Conservation (phyloP, 2,329 filamentous ascomycete species). For the Fusarium cyanostomum region DNA sequence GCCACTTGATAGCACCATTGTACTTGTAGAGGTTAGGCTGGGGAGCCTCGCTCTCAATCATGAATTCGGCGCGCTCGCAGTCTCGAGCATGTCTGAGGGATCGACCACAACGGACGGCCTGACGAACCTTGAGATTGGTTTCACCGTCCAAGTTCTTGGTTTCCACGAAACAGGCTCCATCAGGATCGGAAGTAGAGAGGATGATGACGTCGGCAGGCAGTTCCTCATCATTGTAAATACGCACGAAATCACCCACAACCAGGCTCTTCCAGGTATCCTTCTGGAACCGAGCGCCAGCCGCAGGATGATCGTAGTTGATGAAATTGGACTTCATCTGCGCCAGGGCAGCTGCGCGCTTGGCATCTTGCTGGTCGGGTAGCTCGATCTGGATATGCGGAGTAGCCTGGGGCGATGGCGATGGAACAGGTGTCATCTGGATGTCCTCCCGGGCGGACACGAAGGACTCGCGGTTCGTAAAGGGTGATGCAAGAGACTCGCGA, state of each 20-base stretch:
- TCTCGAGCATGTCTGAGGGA: conserved; percentile 87
- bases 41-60: conserved; percentile 88
- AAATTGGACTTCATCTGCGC: conserved; percentile 65
- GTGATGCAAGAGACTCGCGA: conserved; percentile 56
- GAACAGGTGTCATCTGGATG: conserved; percentile 96
- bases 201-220: conserved; percentile 94
- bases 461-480: conserved; percentile 63
- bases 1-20: conserved; percentile 88
- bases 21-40: conserved; percentile 97
- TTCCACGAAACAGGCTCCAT: conserved; percentile 96
- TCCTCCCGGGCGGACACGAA: conserved; percentile 69
- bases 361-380: conserved; percentile 51
- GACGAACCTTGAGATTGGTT: conserved; percentile 95
- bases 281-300: conserved; percentile 83
- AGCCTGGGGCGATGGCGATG: conserved; percentile 73
- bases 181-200: conserved; percentile 89
- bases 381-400: conserved; percentile 48
- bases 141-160: conserved; percentile 98
- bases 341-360: conserved; percentile 50
- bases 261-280: conserved; percentile 95
- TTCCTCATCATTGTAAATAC: conserved; percentile 95
- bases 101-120: conserved; percentile 86
- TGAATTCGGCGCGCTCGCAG: conserved; percentile 88
- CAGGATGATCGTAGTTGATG: conserved; percentile 74
- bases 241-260: conserved; percentile 94